Evolutionary conservation across 164 flowering plant genomes (phyloP).

Genomic region (Macadamia integrifolia): DNA sequence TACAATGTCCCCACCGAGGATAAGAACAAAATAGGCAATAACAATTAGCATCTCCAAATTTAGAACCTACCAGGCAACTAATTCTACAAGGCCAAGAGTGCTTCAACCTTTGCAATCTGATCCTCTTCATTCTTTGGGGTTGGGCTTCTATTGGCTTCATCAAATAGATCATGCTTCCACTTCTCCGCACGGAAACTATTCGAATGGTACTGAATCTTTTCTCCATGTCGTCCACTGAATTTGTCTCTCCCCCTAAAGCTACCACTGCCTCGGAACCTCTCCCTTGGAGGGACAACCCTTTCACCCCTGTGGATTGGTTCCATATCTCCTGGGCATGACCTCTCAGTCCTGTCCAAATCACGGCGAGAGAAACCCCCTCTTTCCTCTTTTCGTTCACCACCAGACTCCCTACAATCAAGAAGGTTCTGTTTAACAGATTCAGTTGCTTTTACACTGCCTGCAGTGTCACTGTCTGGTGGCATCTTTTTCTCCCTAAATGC

Average conservation of each 20-base stretch:
- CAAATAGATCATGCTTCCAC: conserved; percentile 92
- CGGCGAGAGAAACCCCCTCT: conserved; percentile 30
- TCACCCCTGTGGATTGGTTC: conserved; percentile 25
- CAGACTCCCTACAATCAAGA: conserved; percentile 15
- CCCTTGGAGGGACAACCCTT: conserved; percentile 35
- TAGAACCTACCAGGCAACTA: not conserved
- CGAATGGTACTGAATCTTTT: conserved; percentile 24
- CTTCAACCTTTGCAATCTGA: conserved; percentile 88
- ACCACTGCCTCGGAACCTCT: conserved; percentile 36
- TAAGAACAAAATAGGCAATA: not conserved
- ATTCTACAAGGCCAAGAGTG: conserved; percentile 52
- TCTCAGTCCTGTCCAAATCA: conserved; percentile 33
- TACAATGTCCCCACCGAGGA: not conserved
- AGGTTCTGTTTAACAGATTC: conserved; percentile 28
- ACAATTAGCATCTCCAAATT: not conserved
- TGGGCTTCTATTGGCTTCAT: conserved; percentile 71
- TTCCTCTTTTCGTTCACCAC: conserved; percentile 37
- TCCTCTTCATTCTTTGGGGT: conserved; percentile 78
- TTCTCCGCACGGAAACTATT: conserved; percentile 48
- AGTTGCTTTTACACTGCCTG: conserved; percentile 17
- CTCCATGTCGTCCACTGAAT: conserved; percentile 38
- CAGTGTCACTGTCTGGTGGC: conserved; percentile 32
- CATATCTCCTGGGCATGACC: conserved; percentile 30
- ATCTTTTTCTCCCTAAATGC: conserved; percentile 82
- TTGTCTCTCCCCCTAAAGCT: conserved; percentile 49